Evolutionary conservation across 129 eudicot species (phyloP).

Genomic region (Smallanthus sonchifolius): DNA sequence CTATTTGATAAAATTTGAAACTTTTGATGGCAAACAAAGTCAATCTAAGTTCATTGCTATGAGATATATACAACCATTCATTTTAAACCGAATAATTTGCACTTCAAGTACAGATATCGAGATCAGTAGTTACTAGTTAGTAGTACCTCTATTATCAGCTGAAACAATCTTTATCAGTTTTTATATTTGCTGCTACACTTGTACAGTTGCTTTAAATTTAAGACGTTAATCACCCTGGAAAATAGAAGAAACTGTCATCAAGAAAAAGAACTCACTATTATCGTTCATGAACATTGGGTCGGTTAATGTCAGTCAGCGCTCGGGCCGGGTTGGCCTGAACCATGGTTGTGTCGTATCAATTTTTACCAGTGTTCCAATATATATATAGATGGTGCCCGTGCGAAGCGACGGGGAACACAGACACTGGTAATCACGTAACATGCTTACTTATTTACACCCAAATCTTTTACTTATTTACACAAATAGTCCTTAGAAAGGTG

Average conservation of each 20-base stretch:
- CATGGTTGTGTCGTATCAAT: no score
- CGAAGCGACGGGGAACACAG: no score
- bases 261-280: no score
- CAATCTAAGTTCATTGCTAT: not conserved
- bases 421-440: no score
- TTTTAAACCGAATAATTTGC: conserved; percentile 1
- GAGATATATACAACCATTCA: conserved; percentile 20
- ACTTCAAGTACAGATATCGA: conserved; percentile 18
- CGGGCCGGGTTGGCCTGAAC: no score
- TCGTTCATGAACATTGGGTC: no score
- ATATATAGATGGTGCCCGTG: no score
- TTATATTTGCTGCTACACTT: conserved; percentile 9
- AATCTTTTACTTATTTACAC: no score
- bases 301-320: no score
- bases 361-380: no score
- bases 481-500: no score
- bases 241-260: not conserved
- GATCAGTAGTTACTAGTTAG: conserved; percentile 26
- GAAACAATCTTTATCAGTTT: conserved; percentile 14
- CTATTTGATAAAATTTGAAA: not conserved
- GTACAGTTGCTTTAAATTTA: not conserved
- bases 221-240: conserved; percentile 27
- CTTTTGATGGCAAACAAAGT: not conserved
- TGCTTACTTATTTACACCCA: no score
- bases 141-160: conserved; percentile 29